Percentiles rank a stretch among this genome's conserved stretches.
These are phyloP conservation scores for Xerocomellus amylosporus DNA, from an alignment of 768 basidiomycete species.

Conservation along the genomic window DNA sequence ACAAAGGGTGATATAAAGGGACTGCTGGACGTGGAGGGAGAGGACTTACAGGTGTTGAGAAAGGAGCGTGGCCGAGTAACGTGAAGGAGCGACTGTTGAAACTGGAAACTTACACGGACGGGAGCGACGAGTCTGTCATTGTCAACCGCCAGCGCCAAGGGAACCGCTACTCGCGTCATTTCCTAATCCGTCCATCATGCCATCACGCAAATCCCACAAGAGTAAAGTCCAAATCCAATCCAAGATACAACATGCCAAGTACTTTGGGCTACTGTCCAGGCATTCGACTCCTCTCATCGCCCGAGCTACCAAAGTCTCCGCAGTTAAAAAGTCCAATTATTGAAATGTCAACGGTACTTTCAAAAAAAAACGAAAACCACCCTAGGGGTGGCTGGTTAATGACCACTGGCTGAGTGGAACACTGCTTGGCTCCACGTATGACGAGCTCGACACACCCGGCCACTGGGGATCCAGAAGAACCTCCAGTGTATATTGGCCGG, in stretches of 20 bases:
- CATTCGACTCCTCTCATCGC: not conserved
- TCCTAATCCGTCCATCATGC: conserved; percentile 20
- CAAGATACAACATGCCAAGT: conserved; percentile 3
- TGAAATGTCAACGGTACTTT: not conserved
- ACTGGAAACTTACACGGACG: not conserved
- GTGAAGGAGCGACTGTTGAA: conserved; percentile 19
- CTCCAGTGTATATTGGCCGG: conserved; percentile 74
- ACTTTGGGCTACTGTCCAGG: not conserved
- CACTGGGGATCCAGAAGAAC: conserved; percentile 95
- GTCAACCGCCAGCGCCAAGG: conserved; percentile 24
- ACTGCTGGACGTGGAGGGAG: not conserved
- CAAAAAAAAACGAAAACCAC: not conserved
- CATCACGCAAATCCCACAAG: not conserved
- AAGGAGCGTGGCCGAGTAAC: conserved; percentile 15
- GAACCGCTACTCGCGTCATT: conserved; percentile 2
- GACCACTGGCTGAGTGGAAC: conserved; percentile 77
- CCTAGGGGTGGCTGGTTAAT: conserved; percentile 63
- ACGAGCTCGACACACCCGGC: conserved; percentile 63
- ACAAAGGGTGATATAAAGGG: not conserved
- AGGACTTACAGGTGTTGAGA: not conserved
- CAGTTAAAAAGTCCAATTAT: conserved; percentile 1
- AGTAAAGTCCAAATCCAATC: not conserved
- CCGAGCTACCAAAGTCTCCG: conserved; percentile 10
- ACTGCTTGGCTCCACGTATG: conserved; percentile 58
- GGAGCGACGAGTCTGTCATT: not conserved